Percentiles rank a stretch among this genome's conserved stretches.
phyloP scores from a whole-genome alignment of 2,329 filamentous ascomycete genomes.

The Bipolaris oryzae region DNA sequence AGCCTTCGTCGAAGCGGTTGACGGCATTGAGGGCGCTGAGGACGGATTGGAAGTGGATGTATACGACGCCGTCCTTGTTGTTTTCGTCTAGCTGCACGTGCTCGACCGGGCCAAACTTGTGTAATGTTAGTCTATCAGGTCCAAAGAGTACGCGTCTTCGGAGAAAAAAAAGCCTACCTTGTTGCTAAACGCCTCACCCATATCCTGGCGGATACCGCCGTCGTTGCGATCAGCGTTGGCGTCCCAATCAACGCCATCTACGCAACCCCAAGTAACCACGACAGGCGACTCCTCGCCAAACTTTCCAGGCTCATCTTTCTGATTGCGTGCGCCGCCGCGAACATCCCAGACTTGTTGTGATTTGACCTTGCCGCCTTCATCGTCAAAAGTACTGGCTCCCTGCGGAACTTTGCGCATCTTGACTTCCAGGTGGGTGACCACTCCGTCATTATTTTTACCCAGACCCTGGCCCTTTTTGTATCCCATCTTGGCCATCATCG shows the following conservation, averaged over 20 bases:
- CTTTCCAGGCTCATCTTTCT: constrained; percentile 44
- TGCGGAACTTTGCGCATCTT: constrained; percentile 33
- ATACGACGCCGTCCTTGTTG: constrained; percentile 69
- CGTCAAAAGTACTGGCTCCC: constrained; percentile 29
- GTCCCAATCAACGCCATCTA: constrained; percentile 81
- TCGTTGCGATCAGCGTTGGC: constrained; percentile 70
- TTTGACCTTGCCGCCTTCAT: constrained; percentile 58
- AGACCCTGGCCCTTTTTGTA: constrained; percentile 89
- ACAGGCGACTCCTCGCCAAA: constrained; percentile 74
- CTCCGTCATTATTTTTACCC: constrained; percentile 80
- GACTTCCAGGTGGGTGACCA: constrained; percentile 82
- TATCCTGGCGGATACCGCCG: constrained; percentile 81
- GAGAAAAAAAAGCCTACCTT: constrained; percentile 58
- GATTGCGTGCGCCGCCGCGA: constrained; percentile 68
- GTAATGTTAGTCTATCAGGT: constrained; percentile 10
- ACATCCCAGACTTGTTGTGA: constrained; percentile 67
- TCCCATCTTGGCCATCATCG: constrained; percentile 91
- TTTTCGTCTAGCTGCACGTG: constrained; percentile 71
- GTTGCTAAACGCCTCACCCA: constrained; percentile 89
- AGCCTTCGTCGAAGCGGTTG: constrained; percentile 86
- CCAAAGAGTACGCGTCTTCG: background rate
- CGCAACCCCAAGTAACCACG: constrained; percentile 81
- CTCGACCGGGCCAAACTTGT: constrained; percentile 83
- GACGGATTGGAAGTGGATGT: constrained; percentile 89
- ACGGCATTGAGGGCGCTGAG: constrained; percentile 86